Base-by-base conservation (phyloP, 768 basidiomycete species). In the Phylloporus arenicola region DNA sequence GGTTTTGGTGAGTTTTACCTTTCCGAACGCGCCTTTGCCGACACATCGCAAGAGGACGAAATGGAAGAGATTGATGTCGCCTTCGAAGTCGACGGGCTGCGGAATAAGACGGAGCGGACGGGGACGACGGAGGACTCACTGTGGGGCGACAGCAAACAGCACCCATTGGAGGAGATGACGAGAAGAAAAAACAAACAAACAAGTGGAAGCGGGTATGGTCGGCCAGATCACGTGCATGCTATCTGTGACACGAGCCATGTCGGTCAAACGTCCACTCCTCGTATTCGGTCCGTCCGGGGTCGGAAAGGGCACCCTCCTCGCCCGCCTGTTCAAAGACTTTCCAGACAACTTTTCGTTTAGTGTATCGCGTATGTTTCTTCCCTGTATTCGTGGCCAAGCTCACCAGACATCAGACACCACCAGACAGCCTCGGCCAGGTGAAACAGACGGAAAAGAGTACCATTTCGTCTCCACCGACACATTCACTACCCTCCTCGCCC, bases 1-100 rank as follows among this genome's bases (percentile, higher is more conserved):
- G 39, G 48, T 24, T n/a, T n/a, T n/a, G n/a, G n/a, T n/a, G n/a
- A n/a, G n/a, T n/a, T n/a, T n/a, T 30, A 93, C 95, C 83, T 99
- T 98, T 65, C 95, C 95, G 69, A 99, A 98, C 1, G 95, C 95
- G 45, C 95, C 95, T 69, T 97, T 97, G 19, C 95, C 95, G n/a
- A 99, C 94, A 57, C 92, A 94, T 60, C 95, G 78, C 17, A 98
- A 70, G 35, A 99, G 84, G 55, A 90, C 80, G 65, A 99, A 99
- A 65, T 99, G 96, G 69, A 96, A 99, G 50, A 99, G 84, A 65
- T 92, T 95, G 65, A 92, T 86, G 55, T 95, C 92, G 57, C 88
- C 91, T 59, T 94, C 92, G 65, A 93, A 95, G 75, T 95, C 92
- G 70, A 94, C 86, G 56, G 90, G 90, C 90, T 95, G 33, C 55